Evolutionary conservation across 2,329 filamentous ascomycete genomes (phyloP).

Genomic region (Colletotrichum lindemuthianum): DNA sequence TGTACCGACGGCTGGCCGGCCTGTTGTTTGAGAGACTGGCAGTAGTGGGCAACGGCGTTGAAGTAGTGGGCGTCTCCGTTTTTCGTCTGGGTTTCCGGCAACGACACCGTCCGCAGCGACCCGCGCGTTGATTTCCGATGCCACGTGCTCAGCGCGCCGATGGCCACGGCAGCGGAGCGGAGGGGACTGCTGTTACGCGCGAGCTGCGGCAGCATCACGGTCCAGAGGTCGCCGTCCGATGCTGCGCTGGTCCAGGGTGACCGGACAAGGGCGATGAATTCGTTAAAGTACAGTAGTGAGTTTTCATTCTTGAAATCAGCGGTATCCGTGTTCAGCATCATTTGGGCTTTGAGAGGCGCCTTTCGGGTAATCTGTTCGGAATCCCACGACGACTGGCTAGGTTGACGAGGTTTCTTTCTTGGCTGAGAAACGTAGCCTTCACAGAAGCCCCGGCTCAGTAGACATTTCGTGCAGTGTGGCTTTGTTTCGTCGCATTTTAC

Average conservation of each 20-base stretch:
- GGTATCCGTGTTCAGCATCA: slow-evolving; percentile 31
- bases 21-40: slow-evolving; percentile 45
- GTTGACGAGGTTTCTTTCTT: slow-evolving; percentile 34
- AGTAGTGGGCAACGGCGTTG: slow-evolving; percentile 48
- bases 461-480: slow-evolving; percentile 36
- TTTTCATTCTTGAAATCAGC: slow-evolving; percentile 36
- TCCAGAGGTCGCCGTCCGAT: slow-evolving; percentile 42
- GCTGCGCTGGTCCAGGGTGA: slow-evolving; percentile 43
- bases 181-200: slow-evolving; percentile 41
- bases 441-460: slow-evolving; percentile 29
- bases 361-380: slow-evolving; percentile 28
- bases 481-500: slow-evolving; percentile 38
- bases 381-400: slow-evolving; percentile 40
- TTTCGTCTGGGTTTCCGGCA: not conserved
- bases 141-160: slow-evolving; percentile 44
- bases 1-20: slow-evolving; percentile 41
- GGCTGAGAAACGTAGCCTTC: slow-evolving; percentile 32
- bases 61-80: slow-evolving; percentile 43
- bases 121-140: slow-evolving; percentile 31
- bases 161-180: slow-evolving; percentile 45
- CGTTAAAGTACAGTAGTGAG: slow-evolving; percentile 42
- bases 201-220: slow-evolving; percentile 44
- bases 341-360: slow-evolving; percentile 25
- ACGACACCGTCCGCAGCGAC: slow-evolving; percentile 28
- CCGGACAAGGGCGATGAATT: slow-evolving; percentile 43